phyloP scores from a whole-genome alignment of 2,329 filamentous ascomycete species.

The Calonectria pseudoturangicola region DNA sequence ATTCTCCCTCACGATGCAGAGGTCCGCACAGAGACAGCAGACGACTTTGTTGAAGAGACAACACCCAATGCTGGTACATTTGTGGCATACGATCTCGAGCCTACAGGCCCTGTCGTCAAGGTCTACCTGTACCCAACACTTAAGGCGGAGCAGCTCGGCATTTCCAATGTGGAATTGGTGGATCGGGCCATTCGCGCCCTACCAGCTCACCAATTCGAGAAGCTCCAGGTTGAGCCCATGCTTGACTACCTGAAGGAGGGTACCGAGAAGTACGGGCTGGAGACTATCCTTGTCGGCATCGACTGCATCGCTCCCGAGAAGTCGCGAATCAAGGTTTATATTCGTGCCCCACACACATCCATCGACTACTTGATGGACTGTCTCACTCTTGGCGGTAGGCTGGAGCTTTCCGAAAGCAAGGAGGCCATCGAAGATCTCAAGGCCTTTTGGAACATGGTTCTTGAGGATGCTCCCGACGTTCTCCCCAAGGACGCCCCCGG shows the following conservation, averaged over 20 bases:
- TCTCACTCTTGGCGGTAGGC: conserved; percentile 10
- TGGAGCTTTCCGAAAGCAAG: conserved; percentile 11
- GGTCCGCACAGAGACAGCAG: conserved; percentile 7
- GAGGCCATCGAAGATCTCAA: conserved; percentile 18
- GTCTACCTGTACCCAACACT: conserved; percentile 16
- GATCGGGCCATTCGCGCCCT: conserved; percentile 2
- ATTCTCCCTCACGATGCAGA: not conserved
- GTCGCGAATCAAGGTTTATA: conserved; percentile 12
- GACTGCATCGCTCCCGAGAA: conserved; percentile 8
- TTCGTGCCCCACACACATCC: conserved; percentile 8
- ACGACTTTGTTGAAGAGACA: conserved; percentile 13
- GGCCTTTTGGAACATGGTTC: conserved; percentile 22
- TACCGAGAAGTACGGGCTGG: conserved; percentile 8
- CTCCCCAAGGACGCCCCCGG: conserved; percentile 2
- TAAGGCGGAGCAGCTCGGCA: conserved; percentile 5
- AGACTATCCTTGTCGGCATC: not conserved
- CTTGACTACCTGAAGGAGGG: conserved; percentile 16
- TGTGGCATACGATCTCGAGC: conserved; percentile 19
- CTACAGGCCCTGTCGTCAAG: conserved; percentile 5
- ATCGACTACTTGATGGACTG: conserved; percentile 15
- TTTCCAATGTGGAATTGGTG: conserved; percentile 11
- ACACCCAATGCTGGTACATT: conserved; percentile 21
- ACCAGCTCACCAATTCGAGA: not conserved
- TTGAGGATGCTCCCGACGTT: conserved; percentile 1
- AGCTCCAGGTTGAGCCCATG: conserved; percentile 1